Conservation (phyloP, 352 stramenopile genomes). For the Pythium biforme region DNA sequence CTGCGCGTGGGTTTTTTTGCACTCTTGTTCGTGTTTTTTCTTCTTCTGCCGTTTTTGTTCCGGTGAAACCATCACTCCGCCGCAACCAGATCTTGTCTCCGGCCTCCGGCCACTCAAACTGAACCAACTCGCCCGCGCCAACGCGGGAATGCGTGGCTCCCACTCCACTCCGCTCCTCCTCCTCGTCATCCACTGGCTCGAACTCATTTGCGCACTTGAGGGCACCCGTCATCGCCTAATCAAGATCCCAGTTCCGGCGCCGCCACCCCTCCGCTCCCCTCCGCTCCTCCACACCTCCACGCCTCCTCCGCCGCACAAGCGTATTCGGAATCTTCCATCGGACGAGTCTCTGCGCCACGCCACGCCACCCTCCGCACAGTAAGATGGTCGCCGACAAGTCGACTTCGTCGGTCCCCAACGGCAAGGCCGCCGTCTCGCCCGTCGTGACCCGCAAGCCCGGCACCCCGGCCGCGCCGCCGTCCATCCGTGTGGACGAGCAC, state of each 20-base stretch:
- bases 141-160: too few species aligned
- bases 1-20: background rate
- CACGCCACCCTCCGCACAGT: background rate
- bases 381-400: conserved; percentile 9
- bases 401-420: background rate
- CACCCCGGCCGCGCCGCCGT: background rate
- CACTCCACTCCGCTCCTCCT: background rate
- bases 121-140: too few species aligned
- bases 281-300: background rate
- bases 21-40: background rate
- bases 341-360: too few species aligned
- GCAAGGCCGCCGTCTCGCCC: conserved; percentile 5
- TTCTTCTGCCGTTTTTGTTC: conserved; percentile 10
- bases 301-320: background rate
- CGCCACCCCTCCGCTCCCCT: background rate
- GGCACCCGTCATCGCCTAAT: background rate
- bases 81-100: conserved; percentile 3
- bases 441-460: conserved; percentile 5
- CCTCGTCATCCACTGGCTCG: conserved; percentile 1
- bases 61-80: conserved; percentile 12
- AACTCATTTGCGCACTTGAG: conserved; percentile 15
- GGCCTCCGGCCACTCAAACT: background rate
- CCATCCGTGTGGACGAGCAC: conserved; percentile 20
- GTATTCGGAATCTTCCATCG: conserved; percentile 7
- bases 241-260: background rate